Evolutionary conservation across 345 rosid species (phyloP), one percentile per base, ranked within the genome.

Genomic region (Arabidopsis thaliana): DNA sequence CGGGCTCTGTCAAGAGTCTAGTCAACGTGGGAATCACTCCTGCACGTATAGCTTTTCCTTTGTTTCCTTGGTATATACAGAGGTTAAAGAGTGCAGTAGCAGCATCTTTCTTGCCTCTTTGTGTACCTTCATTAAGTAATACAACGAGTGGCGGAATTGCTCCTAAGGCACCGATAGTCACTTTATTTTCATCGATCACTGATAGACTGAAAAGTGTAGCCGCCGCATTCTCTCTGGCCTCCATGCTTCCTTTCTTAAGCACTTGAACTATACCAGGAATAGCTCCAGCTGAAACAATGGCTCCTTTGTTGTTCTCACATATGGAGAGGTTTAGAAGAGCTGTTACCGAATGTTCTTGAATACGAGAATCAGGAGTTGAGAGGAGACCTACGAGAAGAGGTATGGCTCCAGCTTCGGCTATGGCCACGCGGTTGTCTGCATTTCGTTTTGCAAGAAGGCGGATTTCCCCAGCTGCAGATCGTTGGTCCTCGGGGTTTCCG

Each of bases 401-500:
- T 78, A 95, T 87, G 52, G 97, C 99, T 64, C 99, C 99, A 55
- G 99, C 99, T 84, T 95, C 97, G 24, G 99, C 99, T 65, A 95
- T 89, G 57, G 99, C 99, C 60, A 95, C 90, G 6, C 97, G 97
- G 60, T 95, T 95, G 76, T 92, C 97, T 36, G 99, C 91, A 73
- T 90, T 95, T 32, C 97, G 96, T 80, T 95, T 95, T 25, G 97
- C 99, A 55, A 95, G 97, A 71, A 92, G 97, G 23, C 97, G 97
- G 73, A 95, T 88, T 84, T 95, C 97, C 5, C 96, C 92, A 7
- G 99, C 96, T 45, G 97, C 97, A 59, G 86, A 75, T 56, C 88
- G 83, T 71, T 89, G 97, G 79, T 89, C 97, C 69, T 92, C 99
- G 1, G 91, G 83, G 81, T 76, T 86, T 56, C 85, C 86, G 49